Evolutionary conservation across 2,329 filamentous ascomycete genomes (phyloP), one percentile per base, ranked within the genome.

Genomic region (Penicillium sp.): DNA sequence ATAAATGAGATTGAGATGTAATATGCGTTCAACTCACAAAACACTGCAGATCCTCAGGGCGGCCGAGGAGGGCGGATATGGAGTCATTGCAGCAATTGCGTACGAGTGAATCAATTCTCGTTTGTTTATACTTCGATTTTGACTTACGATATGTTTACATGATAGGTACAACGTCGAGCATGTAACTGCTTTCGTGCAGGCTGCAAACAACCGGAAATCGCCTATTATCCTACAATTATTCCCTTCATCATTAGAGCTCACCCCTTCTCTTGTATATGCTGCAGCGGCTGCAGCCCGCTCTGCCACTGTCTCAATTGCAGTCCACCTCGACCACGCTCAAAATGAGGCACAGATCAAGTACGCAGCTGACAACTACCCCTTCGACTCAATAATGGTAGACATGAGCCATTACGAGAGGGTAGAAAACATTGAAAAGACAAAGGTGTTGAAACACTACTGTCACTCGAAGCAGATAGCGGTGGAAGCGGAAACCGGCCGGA

Each of bases 361-460:
- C 14, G 45, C 45, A 1, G 45, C 45, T n/a, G 45, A 47, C 23
- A 26, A 47, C 23, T 47, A 26, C 12, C 45, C 45, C 14, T 47
- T 47, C 12, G 45, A 47, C 14, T 47, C 45, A 4, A 47, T 47
- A 11, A 47, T 47, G 45, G 45, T 47, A 12, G 45, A 47, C 23
- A 47, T 47, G 45, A 47, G 45, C 14, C 45, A 47, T 23, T 47
- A 47, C 45, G 45, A 47, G 45, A 47, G 45, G 28, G 14, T 11
- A n/a, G 45, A 47, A 30, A 47, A 47, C 11, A 47, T 47, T 9
- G 23, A 30, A 20, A 47, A 47, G 21, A 47, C 45, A 4, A 47
- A 18, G 18, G 18, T 6, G 18, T 12, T 47, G 45, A 21, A 18
- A 28, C 8, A 47, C 16, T 47, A 47, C 45, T 47, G 45, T 23